These are phyloP conservation scores for Nicotiana obtusifolia DNA, from an alignment of 257 asterid species.

Conservation along the genomic window DNA sequence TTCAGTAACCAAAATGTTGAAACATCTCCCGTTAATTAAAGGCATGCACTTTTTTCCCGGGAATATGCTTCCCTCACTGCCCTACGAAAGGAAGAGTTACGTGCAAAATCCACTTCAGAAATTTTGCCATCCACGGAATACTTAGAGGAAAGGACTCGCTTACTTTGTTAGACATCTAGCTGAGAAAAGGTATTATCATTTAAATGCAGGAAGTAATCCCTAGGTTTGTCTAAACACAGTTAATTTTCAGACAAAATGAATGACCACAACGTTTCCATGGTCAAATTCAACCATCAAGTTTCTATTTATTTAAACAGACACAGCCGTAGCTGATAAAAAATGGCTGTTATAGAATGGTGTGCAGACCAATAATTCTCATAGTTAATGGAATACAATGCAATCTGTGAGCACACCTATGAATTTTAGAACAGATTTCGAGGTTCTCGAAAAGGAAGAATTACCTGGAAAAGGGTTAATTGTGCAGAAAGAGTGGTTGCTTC, in stretches of 20 bases:
- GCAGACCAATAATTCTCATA: neutral
- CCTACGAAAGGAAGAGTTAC: neutral
- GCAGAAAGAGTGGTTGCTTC: constrained; percentile 95
- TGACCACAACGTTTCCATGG: neutral
- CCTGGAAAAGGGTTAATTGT: constrained; percentile 79
- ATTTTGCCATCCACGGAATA: neutral
- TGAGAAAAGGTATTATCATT: neutral
- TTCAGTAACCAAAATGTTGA: neutral
- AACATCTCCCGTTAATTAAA: neutral
- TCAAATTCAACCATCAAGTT: neutral
- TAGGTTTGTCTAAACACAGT: neutral
- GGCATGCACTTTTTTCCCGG: neutral
- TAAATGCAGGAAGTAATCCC: neutral
- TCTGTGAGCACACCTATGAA: neutral
- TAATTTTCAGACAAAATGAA: neutral
- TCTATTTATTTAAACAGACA: neutral
- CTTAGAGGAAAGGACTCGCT: neutral
- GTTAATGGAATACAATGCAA: neutral
- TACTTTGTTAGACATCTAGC: neutral
- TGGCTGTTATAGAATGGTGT: neutral
- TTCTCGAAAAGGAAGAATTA: constrained; percentile 10
- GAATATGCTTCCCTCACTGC: neutral
- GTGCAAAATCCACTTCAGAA: neutral
- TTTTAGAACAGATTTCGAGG: neutral
- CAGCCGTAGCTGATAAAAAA: neutral